These are phyloP conservation scores for Xylariales sp. DNA, from an alignment of 2,329 filamentous ascomycete genomes.

Conservation along the genomic window DNA sequence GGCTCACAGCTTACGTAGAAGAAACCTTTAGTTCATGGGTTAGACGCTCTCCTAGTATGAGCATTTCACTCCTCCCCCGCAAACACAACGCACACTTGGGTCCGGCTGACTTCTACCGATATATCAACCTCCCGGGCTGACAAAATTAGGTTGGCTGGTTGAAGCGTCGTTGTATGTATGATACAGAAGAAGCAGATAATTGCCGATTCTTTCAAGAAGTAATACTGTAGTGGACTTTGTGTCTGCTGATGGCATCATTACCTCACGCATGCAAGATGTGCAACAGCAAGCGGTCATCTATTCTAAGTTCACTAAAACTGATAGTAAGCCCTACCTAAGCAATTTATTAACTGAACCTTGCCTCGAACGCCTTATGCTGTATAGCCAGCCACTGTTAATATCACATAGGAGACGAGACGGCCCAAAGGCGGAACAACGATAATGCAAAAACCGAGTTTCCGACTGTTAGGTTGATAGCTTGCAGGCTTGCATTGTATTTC, in stretches of 20 bases:
- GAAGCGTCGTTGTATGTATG: constrained; percentile 1
- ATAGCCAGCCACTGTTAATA: background rate
- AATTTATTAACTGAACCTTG: constrained; percentile 43
- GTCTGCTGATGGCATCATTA: constrained; percentile 19
- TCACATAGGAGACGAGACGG: background rate
- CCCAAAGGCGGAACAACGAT: constrained; percentile 5
- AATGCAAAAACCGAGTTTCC: background rate
- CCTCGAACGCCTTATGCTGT: constrained; percentile 44
- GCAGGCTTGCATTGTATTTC: constrained; percentile 38
- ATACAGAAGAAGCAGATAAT: background rate
- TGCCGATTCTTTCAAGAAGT: background rate
- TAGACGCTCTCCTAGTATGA: constrained; percentile 22
- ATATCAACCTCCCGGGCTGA: constrained; percentile 12
- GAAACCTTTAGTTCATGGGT: constrained; percentile 6
- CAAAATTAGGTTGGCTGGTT: background rate
- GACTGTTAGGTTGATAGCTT: background rate
- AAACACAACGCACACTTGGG: constrained; percentile 13
- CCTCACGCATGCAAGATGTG: constrained; percentile 15
- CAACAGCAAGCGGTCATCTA: constrained; percentile 14
- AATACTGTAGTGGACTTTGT: constrained; percentile 11
- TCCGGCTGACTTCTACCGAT: constrained; percentile 3
- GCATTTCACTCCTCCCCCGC: constrained; percentile 25
- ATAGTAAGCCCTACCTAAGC: constrained; percentile 52
- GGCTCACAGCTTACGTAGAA: constrained; percentile 34
- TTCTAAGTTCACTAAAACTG: constrained; percentile 34